Base-by-base conservation (phyloP, 192 early-diverging fungal species). In the Dispira simplex region DNA sequence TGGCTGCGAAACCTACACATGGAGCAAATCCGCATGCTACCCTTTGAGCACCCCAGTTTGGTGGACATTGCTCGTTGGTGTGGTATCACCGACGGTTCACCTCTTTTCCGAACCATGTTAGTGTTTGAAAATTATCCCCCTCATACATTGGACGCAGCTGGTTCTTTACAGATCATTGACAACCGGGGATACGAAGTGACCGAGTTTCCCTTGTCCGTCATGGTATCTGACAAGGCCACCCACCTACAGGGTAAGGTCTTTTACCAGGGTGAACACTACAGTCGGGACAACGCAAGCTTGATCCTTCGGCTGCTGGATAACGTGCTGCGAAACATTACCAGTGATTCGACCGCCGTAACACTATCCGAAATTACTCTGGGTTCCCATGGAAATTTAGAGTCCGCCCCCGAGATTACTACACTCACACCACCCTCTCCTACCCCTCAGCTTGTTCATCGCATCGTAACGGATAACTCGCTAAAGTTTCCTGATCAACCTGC, bases 31-130 rank as follows among this genome's bases (percentile, higher is more conserved):
- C 8, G 54, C 54, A 56, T 26, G 16, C 13, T 56, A 3, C 54
- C 54, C 13, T 28, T 14, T 28, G 54, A 56, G 54, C 25, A 3
- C 16, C 11, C 44, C 59, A 45, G 59, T 25, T 45, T 62, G 20
- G 32, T 62, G 13, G 59, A 62, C 25, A 62, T 62, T 62, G 13
- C 20, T 5, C 39, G 44, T 10, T 62, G 59, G 59, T n/a, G 44
- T n/a, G 20, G 46, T 21, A 45, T 46, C 4, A 2, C 39, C 1
- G 44, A 39, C n/a, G 59, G 46, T 14, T 23, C 59, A n/a, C 28
- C n/a, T 3, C 59, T 46, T 11, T 62, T 62, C 43, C 23, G 46
- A 10, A 46, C 59, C 20, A 39, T 62, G 4, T 25, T 62, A 13
- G 18, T 62, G 2, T 62, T 32, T 45, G 59, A 62, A 21, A 62